Evolutionary conservation across 495 filamentous ascomycete genomes (phyloP).

Genomic region (Neurospora sp.): DNA sequence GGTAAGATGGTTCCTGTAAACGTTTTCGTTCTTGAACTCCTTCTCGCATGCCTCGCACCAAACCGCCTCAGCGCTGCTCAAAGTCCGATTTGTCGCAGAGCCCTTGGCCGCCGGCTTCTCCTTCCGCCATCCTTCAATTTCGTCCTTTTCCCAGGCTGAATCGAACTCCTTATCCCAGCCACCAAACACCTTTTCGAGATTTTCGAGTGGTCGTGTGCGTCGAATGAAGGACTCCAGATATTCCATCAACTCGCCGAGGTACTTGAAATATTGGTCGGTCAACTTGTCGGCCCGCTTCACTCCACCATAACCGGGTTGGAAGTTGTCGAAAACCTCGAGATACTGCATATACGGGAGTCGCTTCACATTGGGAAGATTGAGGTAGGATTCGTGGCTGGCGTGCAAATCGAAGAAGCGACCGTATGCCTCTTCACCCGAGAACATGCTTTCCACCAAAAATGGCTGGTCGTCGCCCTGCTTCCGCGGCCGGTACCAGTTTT

Average conservation of each 20-base stretch:
- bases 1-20: constrained; percentile 77
- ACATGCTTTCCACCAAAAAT: constrained; percentile 75
- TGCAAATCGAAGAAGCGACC: constrained; percentile 87
- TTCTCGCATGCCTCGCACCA: constrained; percentile 90
- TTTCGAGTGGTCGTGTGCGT: constrained; percentile 69
- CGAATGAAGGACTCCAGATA: constrained; percentile 84
- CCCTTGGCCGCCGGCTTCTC: constrained; percentile 37
- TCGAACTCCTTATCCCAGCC: constrained; percentile 75
- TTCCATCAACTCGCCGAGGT: constrained; percentile 63
- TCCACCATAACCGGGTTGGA: constrained; percentile 57
- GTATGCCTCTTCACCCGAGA: constrained; percentile 88
- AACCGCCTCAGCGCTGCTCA: constrained; percentile 56
- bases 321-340: constrained; percentile 77
- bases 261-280: constrained; percentile 83
- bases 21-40: constrained; percentile 90
- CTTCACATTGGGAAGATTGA: constrained; percentile 79
- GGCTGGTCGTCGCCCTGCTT: constrained; percentile 49
- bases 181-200: constrained; percentile 66
- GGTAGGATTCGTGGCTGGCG: constrained; percentile 68
- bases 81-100: constrained; percentile 25
- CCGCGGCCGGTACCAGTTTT: constrained; percentile 75
- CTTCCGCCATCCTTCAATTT: constrained; percentile 69
- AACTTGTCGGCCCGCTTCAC: constrained; percentile 73
- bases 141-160: constrained; percentile 65
- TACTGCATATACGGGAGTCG: constrained; percentile 84